These are phyloP conservation scores for Rubroshorea leprosula DNA, from an alignment of 345 rosid species.

Conservation along the genomic window DNA sequence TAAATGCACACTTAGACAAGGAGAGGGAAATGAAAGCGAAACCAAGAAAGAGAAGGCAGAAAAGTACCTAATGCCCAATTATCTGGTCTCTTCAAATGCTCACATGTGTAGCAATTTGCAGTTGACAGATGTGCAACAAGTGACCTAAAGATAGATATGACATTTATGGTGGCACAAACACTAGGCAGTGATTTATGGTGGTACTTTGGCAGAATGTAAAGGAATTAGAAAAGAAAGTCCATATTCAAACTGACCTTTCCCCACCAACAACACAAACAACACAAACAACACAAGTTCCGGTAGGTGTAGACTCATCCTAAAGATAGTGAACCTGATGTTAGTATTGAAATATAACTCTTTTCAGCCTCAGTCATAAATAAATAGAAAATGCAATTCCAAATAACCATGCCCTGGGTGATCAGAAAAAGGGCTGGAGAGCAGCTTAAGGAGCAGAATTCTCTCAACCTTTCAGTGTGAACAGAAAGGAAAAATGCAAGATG, in stretches of 20 bases:
- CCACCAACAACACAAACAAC: slow-evolving; percentile 89
- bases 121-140: slow-evolving; percentile 89
- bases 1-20: background rate
- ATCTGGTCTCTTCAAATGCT: slow-evolving; percentile 85
- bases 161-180: background rate
- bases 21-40: background rate
- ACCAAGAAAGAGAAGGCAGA: slow-evolving; percentile 1
- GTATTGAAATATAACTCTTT: background rate
- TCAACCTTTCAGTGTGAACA: background rate
- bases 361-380: background rate
- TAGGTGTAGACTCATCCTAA: slow-evolving; percentile 72
- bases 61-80: slow-evolving; percentile 83
- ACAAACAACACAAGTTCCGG: slow-evolving; percentile 98
- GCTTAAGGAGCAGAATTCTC: background rate
- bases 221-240: background rate
- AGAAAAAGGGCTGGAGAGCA: background rate
- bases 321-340: slow-evolving; percentile 63
- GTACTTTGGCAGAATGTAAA: background rate
- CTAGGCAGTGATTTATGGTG: background rate
- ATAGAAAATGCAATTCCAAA: background rate
- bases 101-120: slow-evolving; percentile 89
- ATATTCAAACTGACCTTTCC: slow-evolving; percentile 59
- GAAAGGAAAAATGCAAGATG: background rate
- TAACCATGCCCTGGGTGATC: background rate
- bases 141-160: slow-evolving; percentile 35